Percentiles rank a stretch among this genome's conserved stretches.
Evolutionary conservation across 108 stramenopile genomes (phyloP).

Genomic region (Cyclostephanos tholiformis): DNA sequence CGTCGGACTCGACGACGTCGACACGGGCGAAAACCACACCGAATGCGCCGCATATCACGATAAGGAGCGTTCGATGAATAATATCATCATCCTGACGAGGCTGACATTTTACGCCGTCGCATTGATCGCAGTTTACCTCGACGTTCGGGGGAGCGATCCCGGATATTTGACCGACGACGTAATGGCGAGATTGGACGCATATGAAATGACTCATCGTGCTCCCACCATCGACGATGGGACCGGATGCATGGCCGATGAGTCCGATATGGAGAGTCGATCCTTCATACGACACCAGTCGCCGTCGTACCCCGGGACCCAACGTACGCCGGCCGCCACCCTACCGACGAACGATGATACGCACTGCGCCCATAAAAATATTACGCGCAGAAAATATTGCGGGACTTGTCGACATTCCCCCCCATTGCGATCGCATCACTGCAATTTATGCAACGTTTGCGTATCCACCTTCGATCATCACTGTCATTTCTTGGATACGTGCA

Average conservation of each 20-base stretch:
- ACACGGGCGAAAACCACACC: too few species aligned
- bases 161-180: constrained; percentile 40
- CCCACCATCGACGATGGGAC: background rate
- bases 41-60: background rate
- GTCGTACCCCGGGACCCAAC: constrained; percentile 6
- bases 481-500: constrained; percentile 76
- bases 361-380: too few species aligned
- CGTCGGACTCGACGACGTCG: too few species aligned
- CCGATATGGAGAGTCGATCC: constrained; percentile 31
- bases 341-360: too few species aligned
- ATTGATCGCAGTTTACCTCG: constrained; percentile 15
- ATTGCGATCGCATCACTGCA: constrained; percentile 87
- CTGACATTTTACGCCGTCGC: constrained; percentile 10
- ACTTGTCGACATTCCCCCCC: constrained; percentile 65
- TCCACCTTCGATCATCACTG: constrained; percentile 94
- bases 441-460: constrained; percentile 72
- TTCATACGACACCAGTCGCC: constrained; percentile 41
- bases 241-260: background rate
- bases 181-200: constrained; percentile 10
- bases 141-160: constrained; percentile 47
- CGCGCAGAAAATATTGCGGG: constrained; percentile 55
- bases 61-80: background rate
- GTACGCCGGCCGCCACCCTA: too few species aligned
- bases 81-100: constrained; percentile 5
- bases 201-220: background rate